Conservation (phyloP, 2,329 filamentous ascomycete genomes). For the Aspergillus calidoustus region DNA sequence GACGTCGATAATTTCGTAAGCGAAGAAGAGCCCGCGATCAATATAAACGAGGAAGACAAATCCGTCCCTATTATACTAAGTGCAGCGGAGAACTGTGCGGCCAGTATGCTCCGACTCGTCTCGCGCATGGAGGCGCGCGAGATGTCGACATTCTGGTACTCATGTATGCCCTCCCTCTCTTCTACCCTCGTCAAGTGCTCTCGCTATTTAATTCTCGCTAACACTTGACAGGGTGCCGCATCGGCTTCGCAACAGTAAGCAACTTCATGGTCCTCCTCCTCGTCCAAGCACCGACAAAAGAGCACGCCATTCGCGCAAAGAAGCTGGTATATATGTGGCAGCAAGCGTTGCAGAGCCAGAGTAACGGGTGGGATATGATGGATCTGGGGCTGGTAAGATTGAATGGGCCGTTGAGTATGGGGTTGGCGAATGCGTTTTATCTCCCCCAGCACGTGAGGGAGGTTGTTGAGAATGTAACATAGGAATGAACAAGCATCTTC, state of each 20-base stretch:
- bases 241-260: constrained; percentile 41
- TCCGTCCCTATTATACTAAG: constrained; percentile 34
- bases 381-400: constrained; percentile 36
- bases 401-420: constrained; percentile 37
- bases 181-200: neutral
- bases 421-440: constrained; percentile 30
- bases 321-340: constrained; percentile 36
- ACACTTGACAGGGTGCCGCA: constrained; percentile 34
- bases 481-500: neutral
- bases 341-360: constrained; percentile 35
- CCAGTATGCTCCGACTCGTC: constrained; percentile 35
- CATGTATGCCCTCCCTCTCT: constrained; percentile 30
- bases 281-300: constrained; percentile 35
- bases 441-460: constrained; percentile 33
- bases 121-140: constrained; percentile 33
- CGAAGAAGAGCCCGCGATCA: constrained; percentile 27
- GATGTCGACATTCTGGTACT: constrained; percentile 39
- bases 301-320: constrained; percentile 33
- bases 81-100: constrained; percentile 38
- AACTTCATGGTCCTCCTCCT: constrained; percentile 40
- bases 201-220: neutral
- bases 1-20: constrained; percentile 18
- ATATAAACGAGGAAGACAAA: constrained; percentile 28
- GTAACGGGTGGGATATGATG: constrained; percentile 34
- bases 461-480: constrained; percentile 5